These are phyloP conservation scores for Obelidium mucronatum DNA, from an alignment of 192 early-diverging fungal species.

Conservation along the genomic window DNA sequence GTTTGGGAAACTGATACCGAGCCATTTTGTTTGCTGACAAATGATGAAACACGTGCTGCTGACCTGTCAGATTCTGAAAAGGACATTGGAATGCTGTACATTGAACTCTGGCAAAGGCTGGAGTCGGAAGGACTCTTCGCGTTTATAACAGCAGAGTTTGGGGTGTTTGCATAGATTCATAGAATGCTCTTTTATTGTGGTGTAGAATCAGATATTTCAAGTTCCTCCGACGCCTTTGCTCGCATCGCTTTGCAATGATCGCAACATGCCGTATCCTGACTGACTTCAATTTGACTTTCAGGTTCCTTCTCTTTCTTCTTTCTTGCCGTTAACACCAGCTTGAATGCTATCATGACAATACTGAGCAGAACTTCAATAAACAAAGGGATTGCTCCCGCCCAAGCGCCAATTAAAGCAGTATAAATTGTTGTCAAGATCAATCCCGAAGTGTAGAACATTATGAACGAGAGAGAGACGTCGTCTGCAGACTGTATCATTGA, in stretches of 20 bases:
- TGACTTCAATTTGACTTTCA: not conserved
- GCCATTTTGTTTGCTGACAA: constrained; percentile 38
- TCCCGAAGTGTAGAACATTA: not conserved
- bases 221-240: no score
- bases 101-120: no score
- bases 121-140: no score
- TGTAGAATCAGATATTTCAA: no score
- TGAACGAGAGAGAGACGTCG: not conserved
- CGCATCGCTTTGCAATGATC: not conserved
- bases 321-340: not conserved
- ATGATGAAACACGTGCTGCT: not conserved
- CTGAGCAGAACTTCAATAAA: constrained; percentile 1
- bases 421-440: constrained; percentile 2
- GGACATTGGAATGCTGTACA: no score
- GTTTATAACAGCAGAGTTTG: no score
- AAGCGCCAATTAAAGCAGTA: not conserved
- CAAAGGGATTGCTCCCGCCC: constrained; percentile 7
- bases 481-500: not conserved
- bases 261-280: not conserved
- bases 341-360: not conserved
- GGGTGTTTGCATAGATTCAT: no score
- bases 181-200: no score
- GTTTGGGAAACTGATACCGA: constrained; percentile 35
- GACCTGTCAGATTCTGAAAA: constrained; percentile 4
- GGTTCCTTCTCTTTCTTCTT: not conserved